Evolutionary conservation across 2,329 filamentous ascomycete genomes (phyloP).

Genomic region (Knoxdaviesia capensis): DNA sequence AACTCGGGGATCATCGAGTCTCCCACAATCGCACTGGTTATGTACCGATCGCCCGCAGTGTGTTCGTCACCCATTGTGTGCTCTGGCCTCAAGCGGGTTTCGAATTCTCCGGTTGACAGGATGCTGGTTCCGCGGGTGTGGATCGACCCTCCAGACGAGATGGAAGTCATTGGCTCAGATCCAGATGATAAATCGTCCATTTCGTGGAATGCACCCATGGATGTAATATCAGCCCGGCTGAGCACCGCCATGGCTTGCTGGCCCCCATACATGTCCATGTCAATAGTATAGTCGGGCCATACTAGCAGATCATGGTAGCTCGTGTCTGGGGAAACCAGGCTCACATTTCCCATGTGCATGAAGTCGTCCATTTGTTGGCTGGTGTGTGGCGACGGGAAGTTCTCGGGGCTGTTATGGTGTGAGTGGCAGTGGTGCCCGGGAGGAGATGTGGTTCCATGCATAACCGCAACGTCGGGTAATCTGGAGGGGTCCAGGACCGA

Average conservation of each 20-base stretch:
- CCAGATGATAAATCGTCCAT: conserved; percentile 19
- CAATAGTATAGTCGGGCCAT: conserved; percentile 22
- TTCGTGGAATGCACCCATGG: conserved; percentile 17
- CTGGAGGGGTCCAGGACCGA: no score
- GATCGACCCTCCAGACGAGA: conserved; percentile 21
- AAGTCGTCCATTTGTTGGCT: conserved; percentile 21
- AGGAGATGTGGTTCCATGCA: no score
- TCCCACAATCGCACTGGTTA: conserved; percentile 4
- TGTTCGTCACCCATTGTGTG: conserved; percentile 8
- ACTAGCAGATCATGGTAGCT: conserved; percentile 22
- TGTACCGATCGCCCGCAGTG: not conserved
- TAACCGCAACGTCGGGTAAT: no score
- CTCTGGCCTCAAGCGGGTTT: no score
- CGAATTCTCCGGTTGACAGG: conserved; percentile 18
- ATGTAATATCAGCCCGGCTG: conserved; percentile 11
- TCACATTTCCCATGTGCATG: conserved; percentile 15
- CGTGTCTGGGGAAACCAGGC: conserved; percentile 15
- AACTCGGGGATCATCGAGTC: conserved; percentile 21
- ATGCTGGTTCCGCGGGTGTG: conserved; percentile 28
- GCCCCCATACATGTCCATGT: conserved; percentile 19
- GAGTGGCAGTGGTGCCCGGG: conserved; percentile 12
- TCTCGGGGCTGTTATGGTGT: conserved; percentile 13
- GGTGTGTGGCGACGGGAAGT: conserved; percentile 16
- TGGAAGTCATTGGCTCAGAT: conserved; percentile 19
- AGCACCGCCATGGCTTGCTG: conserved; percentile 11